Base-by-base conservation (phyloP, 2,329 filamentous ascomycete genomes). In the Cercospora sp. region DNA sequence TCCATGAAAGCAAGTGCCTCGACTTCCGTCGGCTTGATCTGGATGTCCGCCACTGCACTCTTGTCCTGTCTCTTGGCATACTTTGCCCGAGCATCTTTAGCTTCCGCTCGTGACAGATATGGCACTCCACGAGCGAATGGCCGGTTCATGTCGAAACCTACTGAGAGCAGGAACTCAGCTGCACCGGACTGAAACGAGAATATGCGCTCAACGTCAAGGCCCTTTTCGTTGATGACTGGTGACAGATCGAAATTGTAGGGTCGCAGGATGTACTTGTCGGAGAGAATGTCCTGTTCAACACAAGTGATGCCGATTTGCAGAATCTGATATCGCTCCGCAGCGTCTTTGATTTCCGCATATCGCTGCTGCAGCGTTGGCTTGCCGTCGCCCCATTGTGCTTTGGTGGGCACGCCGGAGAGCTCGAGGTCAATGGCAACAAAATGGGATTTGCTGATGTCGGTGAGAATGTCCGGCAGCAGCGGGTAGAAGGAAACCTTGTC, bases 391-490 rank as follows among this genome's bases (percentile, higher is more conserved):
- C 77, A 60, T 72, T 75, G 63, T 72, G 73, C 65, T 74, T 82
- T 82, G 12, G 77, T 77, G 2, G 83, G 81, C 23, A 91, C 88
- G 2, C 89, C 89, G 13, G 88, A 90, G 57, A 91, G 84, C 77
- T 91, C 89, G 12, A 90, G 81, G 74, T 91, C 89, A 67, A 91
- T 81, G 3, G 88, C 82, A 12, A 91, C 85, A 72, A 90, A 90
- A 68, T 84, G 82, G 36, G 87, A 85, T 65, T 85, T 81, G 28
- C 86, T 83, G 65, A 91, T 84, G 66, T 86, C 81, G 67, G 84
- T 81, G 20, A 91, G 78, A 39, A 91, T 84, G 45, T 82, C 81
- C 3, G 88, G 81, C 6, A 90, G 79, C 30, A 83, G 79, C 31
- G 80, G 77, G 30, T 80, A 78, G 74, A 87, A 88, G 59, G 83